phyloP scores from a whole-genome alignment of 179 eudicot species.

The Pouteria campechiana region DNA sequence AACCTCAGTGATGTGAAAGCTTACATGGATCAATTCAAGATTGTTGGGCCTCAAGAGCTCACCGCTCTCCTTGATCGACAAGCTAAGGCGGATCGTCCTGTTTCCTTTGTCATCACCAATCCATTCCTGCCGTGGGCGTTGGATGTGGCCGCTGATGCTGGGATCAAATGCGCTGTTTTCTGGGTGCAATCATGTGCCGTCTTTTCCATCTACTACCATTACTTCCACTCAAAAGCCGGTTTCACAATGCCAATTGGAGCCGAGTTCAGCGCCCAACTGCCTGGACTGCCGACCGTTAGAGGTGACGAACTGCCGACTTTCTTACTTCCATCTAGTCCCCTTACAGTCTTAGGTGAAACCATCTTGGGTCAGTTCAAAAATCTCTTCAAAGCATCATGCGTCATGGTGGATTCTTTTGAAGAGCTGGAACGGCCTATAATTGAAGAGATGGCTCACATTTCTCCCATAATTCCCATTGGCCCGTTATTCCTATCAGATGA shows the following conservation, averaged over 20 bases:
- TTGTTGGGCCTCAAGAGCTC: constrained; percentile 30
- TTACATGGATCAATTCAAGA: constrained; percentile 43
- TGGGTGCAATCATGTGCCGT: constrained; percentile 82
- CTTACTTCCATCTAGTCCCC: constrained; percentile 57
- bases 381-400: constrained; percentile 42
- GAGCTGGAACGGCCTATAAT: constrained; percentile 57
- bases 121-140: constrained; percentile 86
- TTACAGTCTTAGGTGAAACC: constrained; percentile 40
- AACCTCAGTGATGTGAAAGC: constrained; percentile 30
- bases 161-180: constrained; percentile 55
- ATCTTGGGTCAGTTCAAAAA: constrained; percentile 62
- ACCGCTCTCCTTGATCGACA: constrained; percentile 27
- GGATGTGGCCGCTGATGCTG: constrained; percentile 55
- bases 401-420: constrained; percentile 54
- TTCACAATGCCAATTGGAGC: constrained; percentile 49
- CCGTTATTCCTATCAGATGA: constrained; percentile 46
- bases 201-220: constrained; percentile 51
- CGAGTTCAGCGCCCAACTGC: constrained; percentile 42
- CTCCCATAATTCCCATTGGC: constrained; percentile 58
- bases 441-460: constrained; percentile 25
- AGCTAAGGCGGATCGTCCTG: constrained; percentile 38
- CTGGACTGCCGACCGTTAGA: constrained; percentile 43
- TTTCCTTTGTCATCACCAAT: constrained; percentile 59
- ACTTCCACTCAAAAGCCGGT: constrained; percentile 22
- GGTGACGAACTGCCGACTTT: constrained; percentile 78